Evolutionary conservation across 2,329 filamentous ascomycete genomes (phyloP).

Genomic region (Trichoderma arundinaceum): DNA sequence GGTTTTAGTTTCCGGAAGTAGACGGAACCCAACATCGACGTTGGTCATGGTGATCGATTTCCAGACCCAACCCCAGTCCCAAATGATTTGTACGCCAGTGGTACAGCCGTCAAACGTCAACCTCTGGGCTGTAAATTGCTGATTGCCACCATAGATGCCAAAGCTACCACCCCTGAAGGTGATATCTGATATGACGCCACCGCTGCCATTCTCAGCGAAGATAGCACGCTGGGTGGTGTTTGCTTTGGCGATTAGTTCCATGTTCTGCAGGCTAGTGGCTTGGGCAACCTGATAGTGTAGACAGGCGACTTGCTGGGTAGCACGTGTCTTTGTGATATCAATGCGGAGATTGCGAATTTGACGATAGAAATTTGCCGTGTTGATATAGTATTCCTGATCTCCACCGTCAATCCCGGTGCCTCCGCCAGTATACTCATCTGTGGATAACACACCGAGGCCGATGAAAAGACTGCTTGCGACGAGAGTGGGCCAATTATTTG

Average conservation of each 20-base stretch:
- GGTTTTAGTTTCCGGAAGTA: no score
- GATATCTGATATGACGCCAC: not conserved
- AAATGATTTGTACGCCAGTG: conserved; percentile 70
- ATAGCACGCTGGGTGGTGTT: not conserved
- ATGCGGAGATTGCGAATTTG: conserved; percentile 33
- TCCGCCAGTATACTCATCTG: conserved; percentile 28
- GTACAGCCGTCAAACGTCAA: conserved; percentile 68
- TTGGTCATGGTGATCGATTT: not conserved
- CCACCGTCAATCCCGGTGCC: not conserved
- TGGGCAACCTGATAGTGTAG: not conserved
- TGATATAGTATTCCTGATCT: not conserved
- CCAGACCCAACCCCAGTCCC: conserved; percentile 73
- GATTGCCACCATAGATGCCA: conserved; percentile 51
- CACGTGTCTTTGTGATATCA: not conserved
- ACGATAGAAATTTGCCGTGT: conserved; percentile 32
- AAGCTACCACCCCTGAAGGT: conserved; percentile 36
- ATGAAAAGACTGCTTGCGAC: conserved; percentile 34
- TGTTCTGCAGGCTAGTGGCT: not conserved
- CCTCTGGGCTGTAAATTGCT: conserved; percentile 72
- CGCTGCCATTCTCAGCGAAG: not conserved
- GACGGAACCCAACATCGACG: no score
- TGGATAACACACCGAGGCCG: conserved; percentile 22
- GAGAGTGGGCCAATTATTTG: conserved; percentile 48
- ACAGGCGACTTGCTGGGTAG: no score
- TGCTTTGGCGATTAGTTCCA: not conserved